These are phyloP conservation scores for Pestalotiopsis sp. DNA, from an alignment of 2,329 filamentous ascomycete species.

Conservation along the genomic window DNA sequence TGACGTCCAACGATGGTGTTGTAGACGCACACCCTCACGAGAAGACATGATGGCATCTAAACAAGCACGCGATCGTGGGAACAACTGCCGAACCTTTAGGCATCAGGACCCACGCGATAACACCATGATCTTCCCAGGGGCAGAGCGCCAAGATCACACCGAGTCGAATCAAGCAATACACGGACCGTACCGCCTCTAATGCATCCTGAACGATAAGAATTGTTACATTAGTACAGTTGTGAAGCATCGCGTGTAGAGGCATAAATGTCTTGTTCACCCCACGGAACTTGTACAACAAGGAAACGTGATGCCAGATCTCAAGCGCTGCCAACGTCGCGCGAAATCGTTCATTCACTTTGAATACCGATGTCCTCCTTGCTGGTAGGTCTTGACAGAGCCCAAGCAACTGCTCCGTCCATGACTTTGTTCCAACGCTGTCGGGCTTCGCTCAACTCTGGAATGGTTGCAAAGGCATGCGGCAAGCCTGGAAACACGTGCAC, in stretches of 20 bases:
- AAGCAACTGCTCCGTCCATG: not conserved
- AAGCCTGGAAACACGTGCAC: constrained; percentile 8
- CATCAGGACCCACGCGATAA: not conserved
- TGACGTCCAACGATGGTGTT: not conserved
- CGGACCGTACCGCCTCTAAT: not conserved
- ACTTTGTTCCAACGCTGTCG: not conserved
- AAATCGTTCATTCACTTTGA: not conserved
- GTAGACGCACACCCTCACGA: not conserved
- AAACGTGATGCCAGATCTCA: not conserved
- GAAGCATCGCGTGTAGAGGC: not conserved
- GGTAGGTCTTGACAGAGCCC: not conserved
- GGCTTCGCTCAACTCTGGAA: not conserved
- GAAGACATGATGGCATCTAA: not conserved
- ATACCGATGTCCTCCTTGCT: not conserved
- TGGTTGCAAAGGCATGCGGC: constrained; percentile 4
- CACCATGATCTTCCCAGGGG: not conserved
- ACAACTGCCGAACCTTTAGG: not conserved
- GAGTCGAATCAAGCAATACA: not conserved
- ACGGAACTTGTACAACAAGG: not conserved
- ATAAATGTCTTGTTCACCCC: not conserved
- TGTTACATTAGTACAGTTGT: not conserved
- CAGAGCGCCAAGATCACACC: not conserved
- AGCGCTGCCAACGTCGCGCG: no score
- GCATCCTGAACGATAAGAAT: not conserved
- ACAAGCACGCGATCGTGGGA: not conserved